Evolutionary conservation across 23 red algal genomes (phyloP).

Genomic region (Pyropia haitanensis): DNA sequence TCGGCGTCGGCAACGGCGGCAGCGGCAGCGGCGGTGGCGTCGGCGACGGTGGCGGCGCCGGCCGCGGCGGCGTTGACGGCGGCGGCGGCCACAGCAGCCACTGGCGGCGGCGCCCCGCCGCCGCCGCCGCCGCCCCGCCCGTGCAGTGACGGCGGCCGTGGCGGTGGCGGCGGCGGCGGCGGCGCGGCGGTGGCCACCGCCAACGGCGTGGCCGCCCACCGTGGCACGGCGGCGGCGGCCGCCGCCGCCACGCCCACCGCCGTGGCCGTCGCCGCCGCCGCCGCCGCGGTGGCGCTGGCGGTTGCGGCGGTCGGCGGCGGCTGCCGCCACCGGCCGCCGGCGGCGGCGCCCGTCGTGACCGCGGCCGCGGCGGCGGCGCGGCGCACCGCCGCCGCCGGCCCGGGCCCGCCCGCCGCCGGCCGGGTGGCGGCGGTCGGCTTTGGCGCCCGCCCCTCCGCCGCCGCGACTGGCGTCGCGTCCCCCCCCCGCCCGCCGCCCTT

Average conservation of each 20-base stretch:
- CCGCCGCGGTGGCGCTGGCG: too few species aligned
- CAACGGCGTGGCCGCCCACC: background rate
- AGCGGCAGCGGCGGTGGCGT: conserved; percentile 3
- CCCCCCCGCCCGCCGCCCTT: background rate
- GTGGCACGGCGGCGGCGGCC: background rate
- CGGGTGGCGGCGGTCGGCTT: conserved; percentile 1
- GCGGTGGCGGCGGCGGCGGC: background rate
- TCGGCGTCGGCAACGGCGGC: background rate
- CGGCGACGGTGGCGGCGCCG: background rate
- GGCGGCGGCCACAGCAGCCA: background rate
- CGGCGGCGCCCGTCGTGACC: background rate
- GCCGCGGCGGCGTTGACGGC: background rate
- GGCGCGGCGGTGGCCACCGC: background rate
- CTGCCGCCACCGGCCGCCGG: background rate
- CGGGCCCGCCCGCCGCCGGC: background rate
- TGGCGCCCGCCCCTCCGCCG: background rate
- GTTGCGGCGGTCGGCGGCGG: too few species aligned
- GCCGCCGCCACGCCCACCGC: background rate
- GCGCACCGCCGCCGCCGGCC: background rate
- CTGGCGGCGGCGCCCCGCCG: background rate
- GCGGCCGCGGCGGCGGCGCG: background rate
- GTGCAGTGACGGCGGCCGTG: background rate
- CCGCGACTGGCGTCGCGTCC: background rate
- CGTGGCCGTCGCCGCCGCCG: background rate
- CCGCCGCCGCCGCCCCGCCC: background rate